Base-by-base conservation (phyloP, 2,329 filamentous ascomycete species). In the Drechslerella dactyloides region DNA sequence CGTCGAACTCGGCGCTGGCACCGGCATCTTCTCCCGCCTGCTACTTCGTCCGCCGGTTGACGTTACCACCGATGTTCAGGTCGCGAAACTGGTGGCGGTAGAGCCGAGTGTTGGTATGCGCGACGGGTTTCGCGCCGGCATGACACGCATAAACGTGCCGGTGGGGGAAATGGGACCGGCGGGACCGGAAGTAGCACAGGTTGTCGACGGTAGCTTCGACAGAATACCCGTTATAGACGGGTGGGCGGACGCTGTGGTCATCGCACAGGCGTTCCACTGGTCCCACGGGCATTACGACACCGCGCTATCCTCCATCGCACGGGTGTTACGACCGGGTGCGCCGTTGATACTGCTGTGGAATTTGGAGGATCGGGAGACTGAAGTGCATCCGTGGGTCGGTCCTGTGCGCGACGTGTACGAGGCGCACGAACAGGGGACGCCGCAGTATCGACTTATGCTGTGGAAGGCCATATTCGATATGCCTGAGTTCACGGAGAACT, bases 201-300 rank as follows among this genome's bases (percentile, higher is more conserved):
- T 65, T 6, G 13, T 65, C 24, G 17, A 33, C 6, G 69, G 69
- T 30, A 63, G 42, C 1, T 73, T 73, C 37, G 58, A 50, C 40
- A 40, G 55, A 2, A 73, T 68, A 10, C 69, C 69, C 8, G 57
- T 50, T 6, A 21, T 21, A 13, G 57, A 68, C 13, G 46, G 19
- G 2, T 66, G 69, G 62, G 69, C 69, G 7, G 69, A 73, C 27
- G 63, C 53, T 1, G 44, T 73, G n/a, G 37, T 66, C 1, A 73
- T 73, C 27, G 69, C 69, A 1, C 69, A 73, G 30, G 69, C 69
- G 11, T 73, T 73, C 46, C 69, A 73, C 35, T 73, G 69, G 69
- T 53, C 69, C 23, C 62, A 73, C 17, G 54, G 54, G n/a, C 52
- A 73, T 24, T 73, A 73, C 24, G 51, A 37, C 15, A 40, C 58